Evolutionary conservation across 768 basidiomycete genomes (phyloP), one percentile per base, ranked within the genome.

Genomic region (Candolleomyces efflorescens): DNA sequence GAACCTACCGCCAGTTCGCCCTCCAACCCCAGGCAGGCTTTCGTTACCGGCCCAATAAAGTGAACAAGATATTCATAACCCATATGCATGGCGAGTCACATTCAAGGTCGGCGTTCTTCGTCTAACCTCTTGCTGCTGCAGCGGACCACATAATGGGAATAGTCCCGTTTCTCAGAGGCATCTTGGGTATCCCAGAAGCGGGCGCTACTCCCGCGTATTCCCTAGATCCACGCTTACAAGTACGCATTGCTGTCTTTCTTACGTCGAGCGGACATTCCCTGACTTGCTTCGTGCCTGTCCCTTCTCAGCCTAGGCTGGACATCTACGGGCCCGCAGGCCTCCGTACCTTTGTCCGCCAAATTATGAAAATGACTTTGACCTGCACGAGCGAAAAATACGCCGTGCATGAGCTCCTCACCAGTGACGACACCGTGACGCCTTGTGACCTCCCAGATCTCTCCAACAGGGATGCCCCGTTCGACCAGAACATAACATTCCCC

Each of bases 251-350:
- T 18, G 18, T 6, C 22, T 48, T 26, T 24, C 37, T 37, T n/a
- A 36, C 20, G 17, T 15, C 22, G 24, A 13, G 48, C 24, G 6
- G 20, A 39, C 12, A 22, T 23, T 47, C 36, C 50, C 52, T 32
- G 32, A 32, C 46, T 38, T 17, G 60, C 41, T 57, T 61, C 41
- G 55, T 61, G 47, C 41, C 56, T 47, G 27, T 26, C n/a, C 55
- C 53, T 24, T 58, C 12, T 56, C 66, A 82, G 76, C 82, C 83
- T 0, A 76, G 71, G 38, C 74, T 93, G 36, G 82, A 92, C 48
- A 78, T 94, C 23, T 94, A 86, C 66, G 92, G 92, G 0, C 92
- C 90, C 0, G 81, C 84, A 12, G 92, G 92, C 24, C 70, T 93
- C 18, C 87, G 93, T 26, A 70, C 74, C 18, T 89, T 94, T 69